Evolutionary conservation across 1,284 basidiomycete species (phyloP).

Genomic region (Somion occarium): DNA sequence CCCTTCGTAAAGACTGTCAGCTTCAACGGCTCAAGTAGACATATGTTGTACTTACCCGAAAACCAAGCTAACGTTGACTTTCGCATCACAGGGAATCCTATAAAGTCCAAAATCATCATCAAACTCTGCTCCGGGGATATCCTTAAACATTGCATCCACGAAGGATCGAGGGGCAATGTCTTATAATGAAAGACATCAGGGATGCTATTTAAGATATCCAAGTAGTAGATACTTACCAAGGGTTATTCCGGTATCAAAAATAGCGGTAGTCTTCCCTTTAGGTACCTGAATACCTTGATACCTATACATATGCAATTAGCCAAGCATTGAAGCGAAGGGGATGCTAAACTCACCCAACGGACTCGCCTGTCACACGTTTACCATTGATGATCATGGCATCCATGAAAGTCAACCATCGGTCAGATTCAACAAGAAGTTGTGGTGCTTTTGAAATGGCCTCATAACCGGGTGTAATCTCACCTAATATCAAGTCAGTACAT

Average conservation of each 20-base stretch:
- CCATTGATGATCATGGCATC: constrained; percentile 19
- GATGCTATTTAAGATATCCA: neutral
- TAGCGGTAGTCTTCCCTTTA: neutral
- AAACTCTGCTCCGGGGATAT: constrained; percentile 14
- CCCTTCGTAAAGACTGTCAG: neutral
- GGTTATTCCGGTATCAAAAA: constrained; percentile 1
- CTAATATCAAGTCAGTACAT: neutral
- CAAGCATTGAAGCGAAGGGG: neutral
- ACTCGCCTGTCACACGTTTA: constrained; percentile 5
- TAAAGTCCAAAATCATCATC: constrained; percentile 1
- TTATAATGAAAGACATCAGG: neutral
- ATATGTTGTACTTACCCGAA: constrained; percentile 9
- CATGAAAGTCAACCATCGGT: constrained; percentile 13
- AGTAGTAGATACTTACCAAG: neutral
- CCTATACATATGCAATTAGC: neutral
- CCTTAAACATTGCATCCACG: constrained; percentile 18
- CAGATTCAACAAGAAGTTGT: constrained; percentile 8
- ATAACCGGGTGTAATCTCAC: constrained; percentile 1
- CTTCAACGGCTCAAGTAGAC: neutral
- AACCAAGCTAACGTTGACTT: constrained; percentile 11
- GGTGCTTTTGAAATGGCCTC: constrained; percentile 2
- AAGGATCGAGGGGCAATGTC: constrained; percentile 14
- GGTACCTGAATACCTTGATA: neutral
- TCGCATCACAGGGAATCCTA: constrained; percentile 12
- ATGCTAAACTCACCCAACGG: constrained; percentile 4